Evolutionary conservation across 768 basidiomycete genomes (phyloP), one percentile per base, ranked within the genome.

Genomic region (Tulasnella calospora): DNA sequence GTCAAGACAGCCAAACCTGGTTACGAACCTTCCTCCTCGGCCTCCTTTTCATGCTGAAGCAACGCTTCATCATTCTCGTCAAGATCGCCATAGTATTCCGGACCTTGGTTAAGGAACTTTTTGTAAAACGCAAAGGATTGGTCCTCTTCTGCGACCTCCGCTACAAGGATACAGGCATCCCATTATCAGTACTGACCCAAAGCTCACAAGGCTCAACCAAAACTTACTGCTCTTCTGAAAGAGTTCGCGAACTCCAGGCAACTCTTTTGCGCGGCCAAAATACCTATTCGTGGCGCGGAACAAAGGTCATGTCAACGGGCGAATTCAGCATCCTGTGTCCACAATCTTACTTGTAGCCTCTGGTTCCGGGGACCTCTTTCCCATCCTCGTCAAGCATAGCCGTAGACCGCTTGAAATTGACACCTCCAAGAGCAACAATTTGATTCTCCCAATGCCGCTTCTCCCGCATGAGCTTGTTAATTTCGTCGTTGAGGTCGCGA

Each of bases 401-500:
- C 17, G 96, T 93, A 83, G 95, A 98, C 74, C 97, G 87, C 82
- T 94, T 88, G 84, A 98, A 99, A 83, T 98, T 99, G 30, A 96
- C 97, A 80, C 97, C 97, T 70, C 96, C 96, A 1, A 98, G 86
- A 8, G 92, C 91, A n/a, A 98, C 92, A 73, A 99, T 98, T 84
- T 98, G 96, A 81, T 96, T 96, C 86, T 99, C 97, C 94, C 95
- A 99, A 84, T 98, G 96, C 61, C 92, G 85, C 84, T 99, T 98
- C 85, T 99, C 97, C 44, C 97, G 89, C 88, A 99, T 86, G 19
- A 98, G 86, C 83, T 92, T 94, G 87, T 99, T 99, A 81, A 99
- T 99, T 82, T 98, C 96, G 84, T 99, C 96, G 83, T 99, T 99
- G 61, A 98, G 82, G 83, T 98, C 97, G 38, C 97, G 91, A 71